These are phyloP conservation scores for Echium plantagineum DNA, from an alignment of 257 asterid species.

Conservation along the genomic window DNA sequence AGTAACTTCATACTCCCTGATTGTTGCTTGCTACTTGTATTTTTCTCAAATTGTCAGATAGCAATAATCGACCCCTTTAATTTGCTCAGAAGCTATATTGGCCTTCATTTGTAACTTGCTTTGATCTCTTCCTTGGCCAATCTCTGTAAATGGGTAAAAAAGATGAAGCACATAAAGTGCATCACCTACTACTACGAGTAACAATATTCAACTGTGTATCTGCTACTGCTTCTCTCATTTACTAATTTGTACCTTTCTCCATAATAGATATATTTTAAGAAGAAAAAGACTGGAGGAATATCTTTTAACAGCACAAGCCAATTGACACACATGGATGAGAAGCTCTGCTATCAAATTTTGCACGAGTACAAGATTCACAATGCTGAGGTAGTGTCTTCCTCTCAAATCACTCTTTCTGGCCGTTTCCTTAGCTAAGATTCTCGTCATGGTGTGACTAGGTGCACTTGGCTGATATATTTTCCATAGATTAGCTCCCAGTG, in stretches of 20 bases:
- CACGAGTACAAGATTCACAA: constrained; percentile 99
- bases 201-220: not conserved
- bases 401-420: not conserved
- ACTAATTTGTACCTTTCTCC: constrained; percentile 13
- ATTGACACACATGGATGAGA: constrained; percentile 93
- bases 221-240: constrained; percentile 3
- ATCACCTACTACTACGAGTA: not conserved
- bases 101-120: not conserved
- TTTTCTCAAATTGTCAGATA: not conserved
- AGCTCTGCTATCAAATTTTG: constrained; percentile 94
- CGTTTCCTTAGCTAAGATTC: not conserved
- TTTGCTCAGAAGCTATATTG: not conserved
- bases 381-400: constrained; percentile 66
- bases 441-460: not conserved
- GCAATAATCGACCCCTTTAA: not conserved
- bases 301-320: constrained; percentile 84
- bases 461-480: not conserved
- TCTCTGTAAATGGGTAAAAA: not conserved
- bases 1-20: constrained; percentile 28
- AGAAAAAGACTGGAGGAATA: constrained; percentile 95
- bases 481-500: not conserved
- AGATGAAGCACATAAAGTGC: not conserved
- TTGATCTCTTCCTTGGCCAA: not conserved
- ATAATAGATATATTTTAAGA: constrained; percentile 91
- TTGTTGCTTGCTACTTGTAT: not conserved